Evolutionary conservation across 805 yeast genomes (phyloP), one percentile per base, ranked within the genome.

Genomic region (Metschnikowia picachoensis): DNA sequence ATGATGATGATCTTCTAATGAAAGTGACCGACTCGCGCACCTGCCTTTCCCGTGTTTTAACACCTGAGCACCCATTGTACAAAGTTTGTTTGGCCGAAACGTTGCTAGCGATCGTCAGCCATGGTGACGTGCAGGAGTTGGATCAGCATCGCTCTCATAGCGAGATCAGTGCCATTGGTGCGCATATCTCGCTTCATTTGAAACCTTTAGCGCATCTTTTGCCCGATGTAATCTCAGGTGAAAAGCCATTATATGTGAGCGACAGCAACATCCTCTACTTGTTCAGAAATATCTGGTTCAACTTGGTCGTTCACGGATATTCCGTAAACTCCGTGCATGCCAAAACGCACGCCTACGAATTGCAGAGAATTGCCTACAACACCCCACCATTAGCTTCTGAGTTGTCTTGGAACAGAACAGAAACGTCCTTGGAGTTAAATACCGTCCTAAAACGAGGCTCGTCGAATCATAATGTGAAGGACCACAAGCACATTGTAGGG

Each of bases 261-360:
- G 79, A 83, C 51, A 78, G 79, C 34, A 69, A 68, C 2, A 68
- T 80, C 1, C 68, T 81, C 39, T 74, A 77, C 38, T 69, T 83
- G 48, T 88, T 92, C 71, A 78, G 95, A 59, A 86, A 94, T 64
- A 81, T 89, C 37, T 94, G 99, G 99, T 89, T 88, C 64, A 94
- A 92, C 59, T 73, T 94, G 75, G 92, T 84, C 4, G 86, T 91
- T 27, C 96, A 94, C 64, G 99, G 99, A 0, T 89, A 83, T 61
- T 77, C 81, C n/a, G 72, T 72, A 45, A 73, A 73, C 32, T 82
- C 94, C 0, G 70, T 72, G 12, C 69, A 82, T 58, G 76, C 80
- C 13, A 65, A 67, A 45, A 66, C 67, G n/a, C 75, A 78, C 57
- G 62, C 65, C 36, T 55, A 55, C 0, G 78, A 79, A 27, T 72